Evolutionary conservation across 106 monocot species (phyloP), one percentile per base, ranked within the genome.

Genomic region (Dioscorea dumetorum): DNA sequence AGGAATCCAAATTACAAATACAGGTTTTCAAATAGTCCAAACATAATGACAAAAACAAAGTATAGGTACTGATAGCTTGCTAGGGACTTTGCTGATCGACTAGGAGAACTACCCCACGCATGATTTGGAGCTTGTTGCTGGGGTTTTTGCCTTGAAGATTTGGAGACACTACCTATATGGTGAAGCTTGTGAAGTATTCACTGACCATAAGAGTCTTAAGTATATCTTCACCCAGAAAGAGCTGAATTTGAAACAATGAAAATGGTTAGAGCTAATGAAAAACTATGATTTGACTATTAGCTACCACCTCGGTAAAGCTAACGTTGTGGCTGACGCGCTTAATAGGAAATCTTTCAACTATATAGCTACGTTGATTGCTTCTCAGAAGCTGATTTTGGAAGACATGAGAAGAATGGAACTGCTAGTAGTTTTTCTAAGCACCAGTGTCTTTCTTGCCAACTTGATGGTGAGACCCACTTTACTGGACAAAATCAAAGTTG

Each of bases 141-240:
- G 51, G 3, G 67, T 67, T 6, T 31, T 24, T 67, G 22, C 67
- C 24, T 17, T 67, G 2, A 50, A 67, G 67, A 49, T 62, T 16
- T 52, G 51, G 62, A 16, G 51, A 1, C 72, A 72, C 50, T 62
- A 72, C 22, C 24, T 72, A 0, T 61, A 63, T 22, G 31, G 61
- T 0, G 72, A 72, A 33, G 16, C 14, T 24, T 58, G 59, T 22
- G 11, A 21, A 2, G 54, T 48, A 48, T 62, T 2, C 11, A 34
- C 18, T 1, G 8, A 11, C 15, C 33, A 15, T 12, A 12, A 34
- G 33, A 62, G 24, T 2, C 32, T n/a, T 2, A 53, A 53, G 14
- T 53, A 53, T 10, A 16, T 53, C 9, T 53, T n/a, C 53, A n/a
- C 13, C 14, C 53, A 53, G 9, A 53, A 53, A n/a, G 53, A 53